phyloP scores from a whole-genome alignment of 106 monocot genomes.

The Cymbidium sinense region DNA sequence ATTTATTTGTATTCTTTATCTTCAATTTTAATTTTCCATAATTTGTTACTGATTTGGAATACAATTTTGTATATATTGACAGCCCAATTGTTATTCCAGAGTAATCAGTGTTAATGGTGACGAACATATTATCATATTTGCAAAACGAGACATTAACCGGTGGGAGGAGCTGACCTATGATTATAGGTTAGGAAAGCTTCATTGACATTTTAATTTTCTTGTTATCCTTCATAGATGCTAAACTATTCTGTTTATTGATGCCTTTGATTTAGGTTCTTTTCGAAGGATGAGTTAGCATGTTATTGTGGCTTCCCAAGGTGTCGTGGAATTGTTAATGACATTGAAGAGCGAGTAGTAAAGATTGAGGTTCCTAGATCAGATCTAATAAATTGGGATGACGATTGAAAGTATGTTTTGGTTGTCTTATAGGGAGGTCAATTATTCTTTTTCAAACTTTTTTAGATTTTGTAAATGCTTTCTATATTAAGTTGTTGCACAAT shows the following conservation, averaged over 20 bases:
- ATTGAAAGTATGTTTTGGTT: too few relatives aligned
- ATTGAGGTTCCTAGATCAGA: conserved; percentile 51
- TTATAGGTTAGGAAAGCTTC: conserved; percentile 42
- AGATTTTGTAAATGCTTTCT: too few relatives aligned
- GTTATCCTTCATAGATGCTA: background rate
- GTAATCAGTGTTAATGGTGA: conserved; percentile 72
- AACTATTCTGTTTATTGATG: background rate
- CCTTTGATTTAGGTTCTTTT: conserved; percentile 71
- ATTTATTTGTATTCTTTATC: background rate
- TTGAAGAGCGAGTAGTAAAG: conserved; percentile 53
- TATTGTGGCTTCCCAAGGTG: conserved; percentile 89
- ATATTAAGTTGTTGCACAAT: too few relatives aligned
- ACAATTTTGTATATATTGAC: conserved; percentile 8
- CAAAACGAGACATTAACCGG: conserved; percentile 82
- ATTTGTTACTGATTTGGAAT: background rate
- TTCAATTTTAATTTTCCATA: background rate
- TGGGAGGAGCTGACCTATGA: conserved; percentile 98
- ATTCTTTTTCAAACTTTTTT: too few relatives aligned
- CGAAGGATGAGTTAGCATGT: conserved; percentile 81
- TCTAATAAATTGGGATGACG: conserved; percentile 61
- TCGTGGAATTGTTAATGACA: conserved; percentile 90
- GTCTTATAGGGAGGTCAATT: too few relatives aligned
- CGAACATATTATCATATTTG: conserved; percentile 97
- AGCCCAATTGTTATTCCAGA: conserved; percentile 99
- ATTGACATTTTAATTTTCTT: background rate